Conservation (phyloP, 1,284 basidiomycete species). For the Marasmius sp. region DNA sequence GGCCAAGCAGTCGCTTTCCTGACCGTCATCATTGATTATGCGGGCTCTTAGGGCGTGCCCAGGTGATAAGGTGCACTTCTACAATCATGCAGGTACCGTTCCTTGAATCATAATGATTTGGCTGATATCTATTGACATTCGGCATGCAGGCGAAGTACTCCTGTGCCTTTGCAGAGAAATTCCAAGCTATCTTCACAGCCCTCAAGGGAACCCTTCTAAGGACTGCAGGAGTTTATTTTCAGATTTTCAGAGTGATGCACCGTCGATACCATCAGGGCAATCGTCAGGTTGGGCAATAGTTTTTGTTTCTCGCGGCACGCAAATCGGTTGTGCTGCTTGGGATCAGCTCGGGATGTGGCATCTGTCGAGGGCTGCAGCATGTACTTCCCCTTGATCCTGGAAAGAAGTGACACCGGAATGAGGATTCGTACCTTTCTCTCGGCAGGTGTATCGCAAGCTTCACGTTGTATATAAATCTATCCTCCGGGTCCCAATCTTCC, state of each 20-base stretch:
- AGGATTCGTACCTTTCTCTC: background rate
- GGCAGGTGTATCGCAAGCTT: background rate
- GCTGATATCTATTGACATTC: background rate
- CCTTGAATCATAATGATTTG: background rate
- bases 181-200: background rate
- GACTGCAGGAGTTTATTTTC: too few species aligned
- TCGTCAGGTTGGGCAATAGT: too few species aligned
- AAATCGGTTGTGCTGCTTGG: too few species aligned
- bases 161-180: background rate
- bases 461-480: background rate
- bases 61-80: background rate
- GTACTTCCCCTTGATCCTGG: background rate
- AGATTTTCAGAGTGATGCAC: too few species aligned
- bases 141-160: background rate
- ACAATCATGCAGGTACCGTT: background rate
- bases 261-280: too few species aligned
- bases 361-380: background rate
- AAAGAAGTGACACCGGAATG: background rate
- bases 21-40: too few species aligned
- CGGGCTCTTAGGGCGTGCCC: too few species aligned
- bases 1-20: too few species aligned
- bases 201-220: too few species aligned
- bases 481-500: background rate
- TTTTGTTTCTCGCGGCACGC: too few species aligned
- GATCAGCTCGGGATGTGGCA: background rate